Percentiles rank a stretch among this genome's conserved stretches.
These are phyloP conservation scores for Globisporangium viniferum DNA, from an alignment of 352 stramenopile genomes.

Conservation along the genomic window DNA sequence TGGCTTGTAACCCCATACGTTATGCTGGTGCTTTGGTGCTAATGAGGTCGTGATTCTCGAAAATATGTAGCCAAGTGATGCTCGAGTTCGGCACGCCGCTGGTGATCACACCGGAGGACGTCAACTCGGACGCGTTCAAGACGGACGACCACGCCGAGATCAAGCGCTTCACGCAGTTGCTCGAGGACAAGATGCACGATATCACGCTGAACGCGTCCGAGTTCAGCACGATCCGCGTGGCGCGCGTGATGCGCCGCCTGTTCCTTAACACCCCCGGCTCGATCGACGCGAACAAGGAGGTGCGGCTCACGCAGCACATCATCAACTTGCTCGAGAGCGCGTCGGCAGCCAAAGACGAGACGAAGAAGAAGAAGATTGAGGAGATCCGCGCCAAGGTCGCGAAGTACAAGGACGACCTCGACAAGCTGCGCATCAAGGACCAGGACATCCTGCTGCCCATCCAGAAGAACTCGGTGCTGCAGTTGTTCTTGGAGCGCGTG, in stretches of 20 bases:
- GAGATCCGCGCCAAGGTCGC: slow-evolving; percentile 48
- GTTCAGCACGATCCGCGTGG: slow-evolving; percentile 57
- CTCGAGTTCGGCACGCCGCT: slow-evolving; percentile 70
- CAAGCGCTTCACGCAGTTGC: slow-evolving; percentile 35
- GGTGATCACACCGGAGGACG: slow-evolving; percentile 34
- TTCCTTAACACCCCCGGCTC: slow-evolving; percentile 59
- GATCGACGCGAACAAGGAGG: slow-evolving; percentile 68
- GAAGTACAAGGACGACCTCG: slow-evolving; percentile 56
- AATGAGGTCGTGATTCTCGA: too few relatives aligned
- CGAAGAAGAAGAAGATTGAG: slow-evolving; percentile 34
- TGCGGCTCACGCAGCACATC: slow-evolving; percentile 75
- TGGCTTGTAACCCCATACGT: too few relatives aligned
- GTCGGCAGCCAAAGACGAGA: slow-evolving; percentile 25
- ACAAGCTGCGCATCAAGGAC: slow-evolving; percentile 61
- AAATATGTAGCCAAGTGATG: slow-evolving; percentile 59
- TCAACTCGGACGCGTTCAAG: slow-evolving; percentile 32
- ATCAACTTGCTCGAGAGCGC: slow-evolving; percentile 65
- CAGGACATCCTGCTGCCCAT: slow-evolving; percentile 54
- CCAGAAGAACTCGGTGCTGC: slow-evolving; percentile 49
- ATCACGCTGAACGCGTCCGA: slow-evolving; percentile 64
- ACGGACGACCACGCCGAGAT: slow-evolving; percentile 33
- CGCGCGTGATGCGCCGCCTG: slow-evolving; percentile 62
- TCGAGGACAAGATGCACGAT: slow-evolving; percentile 42
- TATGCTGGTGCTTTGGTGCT: too few relatives aligned
- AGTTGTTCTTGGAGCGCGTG: slow-evolving; percentile 64